Evolutionary conservation across 352 stramenopile genomes (phyloP).

Genomic region (Blastocystis sp.): DNA sequence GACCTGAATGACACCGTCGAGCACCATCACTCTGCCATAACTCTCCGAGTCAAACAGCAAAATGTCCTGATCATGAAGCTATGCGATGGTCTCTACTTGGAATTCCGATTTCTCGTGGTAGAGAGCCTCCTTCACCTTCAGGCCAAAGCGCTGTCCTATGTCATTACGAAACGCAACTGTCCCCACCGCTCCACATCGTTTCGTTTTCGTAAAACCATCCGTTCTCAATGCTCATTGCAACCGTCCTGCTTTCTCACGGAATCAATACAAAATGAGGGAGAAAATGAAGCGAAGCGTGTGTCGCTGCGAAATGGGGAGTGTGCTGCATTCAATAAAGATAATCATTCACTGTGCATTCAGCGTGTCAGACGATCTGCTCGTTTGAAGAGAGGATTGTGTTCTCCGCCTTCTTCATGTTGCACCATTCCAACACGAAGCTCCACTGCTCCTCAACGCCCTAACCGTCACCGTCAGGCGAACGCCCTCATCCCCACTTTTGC

Average conservation of each 20-base stretch:
- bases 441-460: too few relatives aligned
- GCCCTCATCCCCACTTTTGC: too few relatives aligned
- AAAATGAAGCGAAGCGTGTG: neutral
- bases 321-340: too few relatives aligned
- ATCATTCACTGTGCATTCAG: too few relatives aligned
- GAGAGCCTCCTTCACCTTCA: constrained; percentile 88
- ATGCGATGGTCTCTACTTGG: constrained; percentile 76
- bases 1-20: constrained; percentile 97
- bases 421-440: too few relatives aligned
- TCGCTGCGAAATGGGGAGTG: too few relatives aligned
- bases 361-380: too few relatives aligned
- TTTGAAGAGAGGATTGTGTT: too few relatives aligned
- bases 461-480: too few relatives aligned
- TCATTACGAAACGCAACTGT: neutral
- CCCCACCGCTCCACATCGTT: constrained; percentile 84
- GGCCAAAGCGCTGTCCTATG: constrained; percentile 78
- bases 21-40: constrained; percentile 94
- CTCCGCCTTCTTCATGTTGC: too few relatives aligned
- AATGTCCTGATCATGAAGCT: constrained; percentile 81
- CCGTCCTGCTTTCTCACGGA: constrained; percentile 7
- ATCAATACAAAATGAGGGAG: constrained; percentile 32
- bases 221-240: constrained; percentile 73
- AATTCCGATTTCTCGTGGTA: constrained; percentile 93
- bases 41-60: constrained; percentile 96
- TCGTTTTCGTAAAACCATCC: constrained; percentile 91